Percentiles rank a stretch among this genome's conserved stretches.
Conservation (phyloP, 2,329 filamentous ascomycete species). For the Arthroderma sp. region DNA sequence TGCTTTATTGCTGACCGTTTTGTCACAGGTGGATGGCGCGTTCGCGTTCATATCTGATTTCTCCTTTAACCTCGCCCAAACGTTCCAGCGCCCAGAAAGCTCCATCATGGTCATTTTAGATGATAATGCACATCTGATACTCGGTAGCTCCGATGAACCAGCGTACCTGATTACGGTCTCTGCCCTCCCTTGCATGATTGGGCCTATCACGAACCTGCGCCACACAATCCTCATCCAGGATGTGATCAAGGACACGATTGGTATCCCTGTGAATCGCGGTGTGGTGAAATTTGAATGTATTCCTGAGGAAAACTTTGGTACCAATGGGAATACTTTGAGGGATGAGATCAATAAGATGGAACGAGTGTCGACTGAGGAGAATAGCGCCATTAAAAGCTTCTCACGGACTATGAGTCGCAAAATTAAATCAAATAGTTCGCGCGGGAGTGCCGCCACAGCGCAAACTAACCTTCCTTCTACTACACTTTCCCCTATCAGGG, state of each 20-base stretch:
- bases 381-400: constrained; percentile 27
- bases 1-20: neutral
- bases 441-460: neutral
- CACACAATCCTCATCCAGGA: constrained; percentile 65
- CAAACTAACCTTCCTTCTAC: neutral
- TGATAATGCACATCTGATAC: constrained; percentile 60
- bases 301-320: constrained; percentile 58
- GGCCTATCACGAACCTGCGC: constrained; percentile 63
- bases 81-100: constrained; percentile 61
- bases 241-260: constrained; percentile 59
- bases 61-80: constrained; percentile 56
- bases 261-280: constrained; percentile 53
- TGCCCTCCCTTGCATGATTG: constrained; percentile 54
- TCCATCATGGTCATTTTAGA: constrained; percentile 65
- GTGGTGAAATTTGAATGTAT: constrained; percentile 60
- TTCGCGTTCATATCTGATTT: constrained; percentile 62
- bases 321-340: constrained; percentile 55
- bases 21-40: constrained; percentile 55
- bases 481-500: neutral
- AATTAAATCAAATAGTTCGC: constrained; percentile 10
- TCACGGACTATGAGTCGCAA: constrained; percentile 28
- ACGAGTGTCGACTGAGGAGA: constrained; percentile 28
- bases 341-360: constrained; percentile 52
- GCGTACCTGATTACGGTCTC: constrained; percentile 67
- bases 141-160: constrained; percentile 62